Percentiles rank a stretch among this genome's conserved stretches.
phyloP scores from a whole-genome alignment of 78 protist species.

The Speleostelium caveatum region DNA sequence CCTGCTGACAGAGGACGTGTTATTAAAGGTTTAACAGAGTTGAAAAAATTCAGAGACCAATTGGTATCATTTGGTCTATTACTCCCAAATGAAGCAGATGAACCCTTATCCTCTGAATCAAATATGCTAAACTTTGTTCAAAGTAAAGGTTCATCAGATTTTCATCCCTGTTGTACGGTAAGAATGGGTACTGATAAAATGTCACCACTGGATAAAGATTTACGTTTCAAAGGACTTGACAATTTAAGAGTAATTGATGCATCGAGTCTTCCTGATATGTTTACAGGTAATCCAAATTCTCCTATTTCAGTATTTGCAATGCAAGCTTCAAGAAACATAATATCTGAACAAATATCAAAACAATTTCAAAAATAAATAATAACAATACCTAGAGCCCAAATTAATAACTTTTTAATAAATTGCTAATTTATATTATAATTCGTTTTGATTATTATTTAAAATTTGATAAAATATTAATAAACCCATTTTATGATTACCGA shows the following conservation, averaged over 20 bases:
- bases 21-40: neutral
- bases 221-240: neutral
- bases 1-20: neutral
- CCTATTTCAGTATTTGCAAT: neutral
- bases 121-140: neutral
- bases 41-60: neutral
- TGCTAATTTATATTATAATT: too few species aligned
- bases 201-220: neutral
- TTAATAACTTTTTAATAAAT: too few species aligned
- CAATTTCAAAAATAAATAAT: neutral
- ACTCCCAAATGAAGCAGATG: neutral
- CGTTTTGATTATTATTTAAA: too few species aligned
- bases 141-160: neutral
- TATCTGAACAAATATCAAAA: neutral
- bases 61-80: neutral
- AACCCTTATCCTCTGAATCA: neutral
- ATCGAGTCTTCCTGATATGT: neutral
- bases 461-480: too few species aligned
- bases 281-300: neutral
- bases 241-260: conserved; percentile 11
- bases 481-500: too few species aligned
- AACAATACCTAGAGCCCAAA: too few species aligned
- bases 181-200: conserved; percentile 1
- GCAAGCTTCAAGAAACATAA: neutral
- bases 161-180: neutral